A percentile compares a stretch with the other conserved stretches of the same genome.
phyloP scores from a whole-genome alignment of 73 alveolate genomes.

The Durusdinium trenchii region DNA sequence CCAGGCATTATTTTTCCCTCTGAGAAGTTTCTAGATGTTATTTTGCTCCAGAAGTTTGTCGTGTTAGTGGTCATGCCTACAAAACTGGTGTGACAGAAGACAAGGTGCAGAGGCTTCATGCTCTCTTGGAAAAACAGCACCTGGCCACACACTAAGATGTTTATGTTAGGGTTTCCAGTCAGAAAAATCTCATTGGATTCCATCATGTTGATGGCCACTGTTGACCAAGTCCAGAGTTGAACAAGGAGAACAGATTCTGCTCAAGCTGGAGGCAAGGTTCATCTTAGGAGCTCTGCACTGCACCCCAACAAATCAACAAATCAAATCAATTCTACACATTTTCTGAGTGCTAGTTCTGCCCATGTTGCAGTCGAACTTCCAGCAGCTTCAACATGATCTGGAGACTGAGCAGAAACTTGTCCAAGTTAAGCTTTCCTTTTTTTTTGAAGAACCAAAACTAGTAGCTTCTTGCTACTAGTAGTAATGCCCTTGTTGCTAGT shows the following conservation, averaged over 20 bases:
- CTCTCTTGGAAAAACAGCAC: conserved; percentile 51
- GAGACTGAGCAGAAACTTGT: conserved; percentile 45
- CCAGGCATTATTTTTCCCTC: no score
- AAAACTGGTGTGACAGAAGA: no score
- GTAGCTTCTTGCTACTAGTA: no score
- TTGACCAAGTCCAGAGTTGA: conserved; percentile 52
- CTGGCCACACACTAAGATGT: neutral
- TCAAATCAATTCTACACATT: neutral
- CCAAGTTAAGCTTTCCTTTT: neutral
- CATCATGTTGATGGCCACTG: neutral
- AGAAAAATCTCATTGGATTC: neutral
- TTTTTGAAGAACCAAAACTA: no score
- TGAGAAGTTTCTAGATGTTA: no score
- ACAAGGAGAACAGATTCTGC: conserved; percentile 78
- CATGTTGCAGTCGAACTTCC: conserved; percentile 14
- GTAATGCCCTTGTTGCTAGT: no score
- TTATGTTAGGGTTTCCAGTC: neutral
- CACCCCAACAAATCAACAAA: no score
- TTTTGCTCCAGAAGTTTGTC: no score
- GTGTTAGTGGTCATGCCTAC: no score
- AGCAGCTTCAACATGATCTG: neutral
- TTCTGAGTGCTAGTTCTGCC: neutral
- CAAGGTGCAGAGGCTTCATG: conserved; percentile 80
- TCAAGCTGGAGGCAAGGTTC: conserved; percentile 67
- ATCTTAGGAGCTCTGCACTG: no score